Base-by-base conservation (phyloP, 345 rosid genomes). In the Cardamine occulta region DNA sequence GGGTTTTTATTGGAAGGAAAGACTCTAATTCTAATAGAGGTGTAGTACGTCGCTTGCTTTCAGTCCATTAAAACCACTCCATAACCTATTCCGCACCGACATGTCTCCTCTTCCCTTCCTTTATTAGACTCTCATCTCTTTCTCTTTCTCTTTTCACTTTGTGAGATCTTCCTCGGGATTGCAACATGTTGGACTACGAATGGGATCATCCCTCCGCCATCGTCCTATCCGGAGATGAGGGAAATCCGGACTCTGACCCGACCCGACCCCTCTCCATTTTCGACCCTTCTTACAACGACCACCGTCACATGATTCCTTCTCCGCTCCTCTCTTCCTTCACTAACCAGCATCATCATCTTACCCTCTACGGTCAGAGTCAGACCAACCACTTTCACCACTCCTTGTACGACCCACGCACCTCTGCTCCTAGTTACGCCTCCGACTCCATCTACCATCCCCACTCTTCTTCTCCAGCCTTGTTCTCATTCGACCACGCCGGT, bases 171-270 rank as follows among this genome's bases (percentile, higher is more conserved):
- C 64, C 77, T 78, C 70, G 81, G 81, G 81, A 78, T 78, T 29
- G 44, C 19, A 79, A 74, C 75, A 93, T 93, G 98, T 52, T 90
- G 86, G 98, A 86, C 71, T 93, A 90, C 83, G 96, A 87, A 68
- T 93, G 98, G 98, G 95, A 87, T 40, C 88, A 87, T 79, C 84
- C 91, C 2, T 77, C 93, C 1, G 18, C 82, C 1, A 79, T 91
- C 9, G 76, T 89, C 44, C 53, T 90, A 11, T 72, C 89, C 7
- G 68, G 51, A 3, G 77, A 61, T 4, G 78, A 60, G 7, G 77
- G 82, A 12, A 85, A 79, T 9, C 58, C 32, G 3, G 63, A 80
- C 18, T 45, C 79, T 15, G 88, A 88, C 82, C 93, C 84, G 42
- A 81, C 78, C 72, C 88, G 91, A n/a, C 77, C 82, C 61, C 67